Percentiles rank a stretch among this genome's conserved stretches.
phyloP scores from a whole-genome alignment of 163 green algal genomes.

The Chlamydomonas reinhardtii region DNA sequence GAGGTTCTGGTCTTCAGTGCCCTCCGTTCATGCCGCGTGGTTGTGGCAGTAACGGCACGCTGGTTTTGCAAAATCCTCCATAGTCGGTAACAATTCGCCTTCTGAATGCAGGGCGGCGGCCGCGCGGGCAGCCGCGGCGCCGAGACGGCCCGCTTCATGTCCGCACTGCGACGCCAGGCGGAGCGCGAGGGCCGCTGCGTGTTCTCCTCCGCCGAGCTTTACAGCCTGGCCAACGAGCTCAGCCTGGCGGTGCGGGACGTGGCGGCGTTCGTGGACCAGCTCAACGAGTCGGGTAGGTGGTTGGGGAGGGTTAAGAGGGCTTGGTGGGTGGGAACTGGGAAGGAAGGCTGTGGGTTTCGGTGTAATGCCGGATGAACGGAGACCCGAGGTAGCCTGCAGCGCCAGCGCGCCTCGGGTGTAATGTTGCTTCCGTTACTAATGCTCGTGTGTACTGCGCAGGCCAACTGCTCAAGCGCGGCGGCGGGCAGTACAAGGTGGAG shows the following conservation, averaged over 20 bases:
- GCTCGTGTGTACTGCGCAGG: slow-evolving; percentile 50
- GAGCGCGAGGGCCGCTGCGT: slow-evolving; percentile 48
- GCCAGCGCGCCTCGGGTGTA: too few species aligned
- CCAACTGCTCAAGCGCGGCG: slow-evolving; percentile 80
- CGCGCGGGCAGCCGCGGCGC: slow-evolving; percentile 54
- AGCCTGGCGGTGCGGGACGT: slow-evolving; percentile 75
- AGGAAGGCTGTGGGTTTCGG: too few species aligned
- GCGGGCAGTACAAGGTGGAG: slow-evolving; percentile 49
- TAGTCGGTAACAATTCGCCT: not conserved
- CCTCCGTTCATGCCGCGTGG: too few species aligned
- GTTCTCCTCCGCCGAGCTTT: slow-evolving; percentile 76
- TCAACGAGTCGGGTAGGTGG: slow-evolving; percentile 83
- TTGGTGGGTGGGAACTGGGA: too few species aligned
- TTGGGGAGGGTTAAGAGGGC: not conserved
- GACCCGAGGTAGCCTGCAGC: too few species aligned
- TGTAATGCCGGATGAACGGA: too few species aligned
- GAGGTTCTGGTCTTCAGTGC: too few species aligned
- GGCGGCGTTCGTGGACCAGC: slow-evolving; percentile 72
- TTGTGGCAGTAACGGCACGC: too few species aligned
- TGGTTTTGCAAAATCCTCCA: not conserved
- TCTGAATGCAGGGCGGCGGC: slow-evolving; percentile 1
- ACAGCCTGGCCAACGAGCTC: slow-evolving; percentile 71
- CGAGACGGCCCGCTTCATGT: slow-evolving; percentile 83
- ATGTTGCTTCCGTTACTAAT: too few species aligned
- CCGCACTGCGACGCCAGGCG: slow-evolving; percentile 63